phyloP scores from a whole-genome alignment of 1,139 yeast species.

The Zygosaccharomyces sapae region DNA sequence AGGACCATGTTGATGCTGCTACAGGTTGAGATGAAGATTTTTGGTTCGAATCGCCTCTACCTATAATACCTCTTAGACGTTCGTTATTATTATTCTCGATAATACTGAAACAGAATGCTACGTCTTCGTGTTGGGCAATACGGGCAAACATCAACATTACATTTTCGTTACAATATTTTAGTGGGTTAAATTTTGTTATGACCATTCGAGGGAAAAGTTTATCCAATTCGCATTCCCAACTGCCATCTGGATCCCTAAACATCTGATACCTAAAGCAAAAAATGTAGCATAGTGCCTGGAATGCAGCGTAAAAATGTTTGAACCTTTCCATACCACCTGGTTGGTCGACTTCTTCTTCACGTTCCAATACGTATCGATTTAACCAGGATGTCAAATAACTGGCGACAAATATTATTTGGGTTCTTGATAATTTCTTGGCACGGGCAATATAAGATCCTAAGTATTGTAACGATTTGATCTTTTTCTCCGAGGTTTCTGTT shows the following conservation, averaged over 20 bases:
- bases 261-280: slow-evolving; percentile 80
- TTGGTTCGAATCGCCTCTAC: slow-evolving; percentile 35
- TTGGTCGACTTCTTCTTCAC: slow-evolving; percentile 73
- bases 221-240: slow-evolving; percentile 82
- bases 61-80: slow-evolving; percentile 40
- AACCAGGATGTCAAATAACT: slow-evolving; percentile 81
- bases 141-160: slow-evolving; percentile 93
- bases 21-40: slow-evolving; percentile 34
- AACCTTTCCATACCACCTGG: slow-evolving; percentile 76
- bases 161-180: slow-evolving; percentile 88
- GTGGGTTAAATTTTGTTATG: slow-evolving; percentile 85
- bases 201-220: slow-evolving; percentile 83
- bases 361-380: slow-evolving; percentile 69
- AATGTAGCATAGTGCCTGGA: slow-evolving; percentile 85
- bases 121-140: slow-evolving; percentile 82
- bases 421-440: slow-evolving; percentile 65
- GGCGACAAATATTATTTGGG: slow-evolving; percentile 73
- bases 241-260: slow-evolving; percentile 43
- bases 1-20: slow-evolving; percentile 29
- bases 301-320: slow-evolving; percentile 85
- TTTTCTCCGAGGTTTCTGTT: slow-evolving; percentile 62
- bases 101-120: slow-evolving; percentile 89
- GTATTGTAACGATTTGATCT: slow-evolving; percentile 88
- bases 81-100: slow-evolving; percentile 78
- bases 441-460: slow-evolving; percentile 88